These are phyloP conservation scores for Phoenix dactylifera DNA, from an alignment of 176 grass and related monocot species.

Conservation along the genomic window DNA sequence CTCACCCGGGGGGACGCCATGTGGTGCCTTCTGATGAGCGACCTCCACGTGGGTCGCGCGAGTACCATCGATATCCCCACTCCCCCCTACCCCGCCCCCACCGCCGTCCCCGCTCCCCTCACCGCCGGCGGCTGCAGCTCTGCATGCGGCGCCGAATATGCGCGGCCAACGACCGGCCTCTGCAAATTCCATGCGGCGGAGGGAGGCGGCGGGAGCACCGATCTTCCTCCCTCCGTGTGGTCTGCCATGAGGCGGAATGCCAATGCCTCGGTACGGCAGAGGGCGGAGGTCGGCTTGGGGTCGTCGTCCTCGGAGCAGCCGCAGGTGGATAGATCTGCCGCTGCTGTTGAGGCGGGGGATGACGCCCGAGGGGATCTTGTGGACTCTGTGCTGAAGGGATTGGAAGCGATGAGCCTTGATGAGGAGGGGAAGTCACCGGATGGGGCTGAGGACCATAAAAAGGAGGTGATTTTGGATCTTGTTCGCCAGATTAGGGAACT, in stretches of 20 bases:
- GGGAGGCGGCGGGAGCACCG: slow-evolving; percentile 9
- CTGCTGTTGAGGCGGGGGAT: neutral
- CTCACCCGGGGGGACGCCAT: slow-evolving; percentile 80
- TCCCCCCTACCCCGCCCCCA: slow-evolving; percentile 9
- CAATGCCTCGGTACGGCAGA: neutral
- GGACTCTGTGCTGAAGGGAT: slow-evolving; percentile 37
- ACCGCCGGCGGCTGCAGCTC: neutral
- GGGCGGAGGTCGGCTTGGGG: neutral
- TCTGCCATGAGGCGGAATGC: neutral
- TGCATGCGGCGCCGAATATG: slow-evolving; percentile 10
- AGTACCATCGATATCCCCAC: slow-evolving; percentile 27
- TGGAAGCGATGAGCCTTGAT: slow-evolving; percentile 49
- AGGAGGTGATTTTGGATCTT: slow-evolving; percentile 51
- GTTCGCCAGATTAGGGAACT: slow-evolving; percentile 65
- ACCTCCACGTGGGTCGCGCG: slow-evolving; percentile 73
- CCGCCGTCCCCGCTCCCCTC: neutral
- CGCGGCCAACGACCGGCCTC: neutral
- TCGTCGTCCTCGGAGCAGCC: slow-evolving; percentile 11
- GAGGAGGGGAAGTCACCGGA: slow-evolving; percentile 27
- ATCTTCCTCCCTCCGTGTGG: slow-evolving; percentile 10
- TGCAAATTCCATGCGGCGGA: slow-evolving; percentile 17
- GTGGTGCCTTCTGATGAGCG: slow-evolving; percentile 93
- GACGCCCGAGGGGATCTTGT: slow-evolving; percentile 15
- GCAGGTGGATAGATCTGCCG: slow-evolving; percentile 11
- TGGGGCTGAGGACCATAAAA: slow-evolving; percentile 35